A percentile compares a stretch with the other conserved stretches of the same genome.
Evolutionary conservation across 345 rosid genomes (phyloP).

Genomic region (Crucihimalaya himalaica): DNA sequence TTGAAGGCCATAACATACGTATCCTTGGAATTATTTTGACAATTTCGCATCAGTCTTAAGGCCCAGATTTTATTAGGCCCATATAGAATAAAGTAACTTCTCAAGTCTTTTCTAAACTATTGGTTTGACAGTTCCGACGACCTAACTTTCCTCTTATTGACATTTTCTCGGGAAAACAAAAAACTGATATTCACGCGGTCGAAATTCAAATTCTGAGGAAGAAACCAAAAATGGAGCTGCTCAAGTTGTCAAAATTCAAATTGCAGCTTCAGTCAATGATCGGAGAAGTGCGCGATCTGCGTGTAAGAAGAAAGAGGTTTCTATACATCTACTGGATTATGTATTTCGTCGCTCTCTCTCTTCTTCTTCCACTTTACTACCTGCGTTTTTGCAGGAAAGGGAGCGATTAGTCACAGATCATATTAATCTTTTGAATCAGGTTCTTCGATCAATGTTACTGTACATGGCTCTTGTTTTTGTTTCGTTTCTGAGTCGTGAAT

Average conservation of each 20-base stretch:
- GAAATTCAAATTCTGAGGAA: constrained; percentile 26
- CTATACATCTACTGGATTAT: constrained; percentile 15
- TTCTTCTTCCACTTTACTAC: background rate
- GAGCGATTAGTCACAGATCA: constrained; percentile 62
- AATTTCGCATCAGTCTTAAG: background rate
- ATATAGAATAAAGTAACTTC: background rate
- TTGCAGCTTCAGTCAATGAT: constrained; percentile 71
- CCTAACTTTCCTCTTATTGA: constrained; percentile 1
- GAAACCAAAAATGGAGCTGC: constrained; percentile 65
- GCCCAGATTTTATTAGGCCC: constrained; percentile 26
- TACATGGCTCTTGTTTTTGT: background rate
- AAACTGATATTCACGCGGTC: constrained; percentile 12
- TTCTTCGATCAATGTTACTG: constrained; percentile 22
- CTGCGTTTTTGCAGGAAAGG: constrained; percentile 50
- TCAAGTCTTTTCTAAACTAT: background rate
- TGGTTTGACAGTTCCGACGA: constrained; percentile 9
- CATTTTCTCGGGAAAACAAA: constrained; percentile 17
- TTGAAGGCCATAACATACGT: too few species aligned
- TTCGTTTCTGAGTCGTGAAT: constrained; percentile 11
- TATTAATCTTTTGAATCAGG: constrained; percentile 55
- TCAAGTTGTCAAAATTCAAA: constrained; percentile 76
- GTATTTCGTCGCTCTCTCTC: constrained; percentile 16
- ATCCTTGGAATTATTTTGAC: too few species aligned
- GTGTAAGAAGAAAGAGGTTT: constrained; percentile 46
- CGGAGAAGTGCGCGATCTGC: constrained; percentile 65